A percentile compares a stretch with the other conserved stretches of the same genome.
These are phyloP conservation scores for Chlamydomonas sp. DNA, from an alignment of 139 green algal species.

Conservation along the genomic window DNA sequence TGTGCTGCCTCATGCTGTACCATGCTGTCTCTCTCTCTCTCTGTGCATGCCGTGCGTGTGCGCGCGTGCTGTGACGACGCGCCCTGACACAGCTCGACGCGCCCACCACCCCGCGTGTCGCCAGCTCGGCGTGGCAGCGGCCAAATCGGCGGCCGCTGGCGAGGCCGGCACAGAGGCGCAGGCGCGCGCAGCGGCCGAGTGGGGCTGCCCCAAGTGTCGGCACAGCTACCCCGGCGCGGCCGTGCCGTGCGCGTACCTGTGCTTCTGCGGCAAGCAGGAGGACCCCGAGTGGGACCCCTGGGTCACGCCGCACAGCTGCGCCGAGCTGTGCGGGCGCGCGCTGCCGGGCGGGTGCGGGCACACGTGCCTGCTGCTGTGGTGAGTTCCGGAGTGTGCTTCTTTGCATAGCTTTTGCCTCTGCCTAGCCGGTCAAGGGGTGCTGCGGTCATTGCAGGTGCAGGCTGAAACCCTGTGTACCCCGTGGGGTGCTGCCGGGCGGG, in stretches of 20 bases:
- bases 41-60: no score
- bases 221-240: constrained; percentile 28
- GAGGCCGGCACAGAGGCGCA: constrained; percentile 16
- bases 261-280: constrained; percentile 63
- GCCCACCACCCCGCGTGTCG: no score
- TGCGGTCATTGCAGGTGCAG: no score
- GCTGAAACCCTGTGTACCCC: no score
- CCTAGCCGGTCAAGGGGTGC: no score
- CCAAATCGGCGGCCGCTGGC: background rate
- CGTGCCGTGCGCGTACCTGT: constrained; percentile 52
- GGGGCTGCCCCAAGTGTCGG: constrained; percentile 77
- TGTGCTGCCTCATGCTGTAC: no score
- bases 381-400: no score
- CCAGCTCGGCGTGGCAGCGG: background rate
- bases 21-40: no score
- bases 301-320: constrained; percentile 60
- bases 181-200: constrained; percentile 27
- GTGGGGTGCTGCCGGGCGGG: constrained; percentile 24
- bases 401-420: no score
- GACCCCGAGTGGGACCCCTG: constrained; percentile 52
- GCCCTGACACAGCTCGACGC: no score
- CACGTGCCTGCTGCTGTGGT: constrained; percentile 69
- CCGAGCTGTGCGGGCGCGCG: constrained; percentile 44
- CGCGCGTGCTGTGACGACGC: no score
- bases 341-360: constrained; percentile 48